Percentiles rank a stretch among this genome's conserved stretches.
These are phyloP conservation scores for Cubamyces lactineus DNA, from an alignment of 768 basidiomycete species.

Conservation along the genomic window DNA sequence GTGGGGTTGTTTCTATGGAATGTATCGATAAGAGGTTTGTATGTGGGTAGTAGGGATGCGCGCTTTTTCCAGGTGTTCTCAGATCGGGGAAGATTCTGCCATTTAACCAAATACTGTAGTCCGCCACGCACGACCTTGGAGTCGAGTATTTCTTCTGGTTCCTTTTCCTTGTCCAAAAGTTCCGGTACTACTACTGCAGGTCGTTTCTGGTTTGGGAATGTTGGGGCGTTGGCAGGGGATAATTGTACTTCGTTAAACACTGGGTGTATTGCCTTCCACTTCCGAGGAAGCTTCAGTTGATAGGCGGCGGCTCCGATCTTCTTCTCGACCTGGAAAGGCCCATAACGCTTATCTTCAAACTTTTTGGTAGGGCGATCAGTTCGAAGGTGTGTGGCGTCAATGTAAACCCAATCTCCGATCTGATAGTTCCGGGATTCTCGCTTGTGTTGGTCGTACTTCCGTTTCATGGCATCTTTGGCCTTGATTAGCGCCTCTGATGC, in stretches of 20 bases:
- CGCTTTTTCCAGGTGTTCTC: slow-evolving; percentile 28
- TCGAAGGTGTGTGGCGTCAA: slow-evolving; percentile 33
- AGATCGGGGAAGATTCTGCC: slow-evolving; percentile 29
- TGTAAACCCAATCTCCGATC: slow-evolving; percentile 31
- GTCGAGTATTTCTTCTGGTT: slow-evolving; percentile 32
- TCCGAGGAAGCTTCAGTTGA: slow-evolving; percentile 30
- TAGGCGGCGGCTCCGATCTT: slow-evolving; percentile 30
- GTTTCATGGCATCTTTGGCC: slow-evolving; percentile 35
- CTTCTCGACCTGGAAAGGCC: slow-evolving; percentile 33
- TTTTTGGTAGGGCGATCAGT: slow-evolving; percentile 34
- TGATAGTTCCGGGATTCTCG: slow-evolving; percentile 7
- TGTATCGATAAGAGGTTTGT: not conserved
- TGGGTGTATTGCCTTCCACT: slow-evolving; percentile 33
- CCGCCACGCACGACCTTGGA: slow-evolving; percentile 1
- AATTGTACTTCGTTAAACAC: slow-evolving; percentile 30
- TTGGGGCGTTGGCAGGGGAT: slow-evolving; percentile 19
- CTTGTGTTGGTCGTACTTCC: not conserved
- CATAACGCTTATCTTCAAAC: slow-evolving; percentile 26
- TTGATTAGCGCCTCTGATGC: slow-evolving; percentile 17
- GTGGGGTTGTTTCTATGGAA: slow-evolving; percentile 21
- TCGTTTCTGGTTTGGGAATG: slow-evolving; percentile 14
- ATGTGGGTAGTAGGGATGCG: not conserved
- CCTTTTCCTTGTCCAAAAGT: slow-evolving; percentile 10
- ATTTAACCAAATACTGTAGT: slow-evolving; percentile 34
- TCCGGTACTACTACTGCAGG: slow-evolving; percentile 22